These are phyloP conservation scores for Wickerhamomyces ciferrii DNA, from an alignment of 805 yeast species.

Conservation along the genomic window DNA sequence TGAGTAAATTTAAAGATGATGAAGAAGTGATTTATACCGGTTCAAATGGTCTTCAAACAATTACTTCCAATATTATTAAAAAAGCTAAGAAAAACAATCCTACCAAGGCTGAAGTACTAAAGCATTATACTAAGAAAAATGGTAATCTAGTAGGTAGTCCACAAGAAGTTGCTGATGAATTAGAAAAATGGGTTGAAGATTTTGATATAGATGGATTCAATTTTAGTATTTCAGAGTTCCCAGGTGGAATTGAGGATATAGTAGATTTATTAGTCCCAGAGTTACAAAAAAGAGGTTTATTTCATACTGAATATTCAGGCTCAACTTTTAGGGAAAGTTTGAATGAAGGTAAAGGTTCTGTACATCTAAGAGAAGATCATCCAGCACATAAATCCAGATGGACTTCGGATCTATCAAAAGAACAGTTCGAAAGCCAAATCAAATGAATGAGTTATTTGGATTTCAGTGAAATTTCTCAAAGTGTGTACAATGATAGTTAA, in stretches of 20 bases:
- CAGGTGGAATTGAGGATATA: slow-evolving; percentile 32
- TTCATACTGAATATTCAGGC: slow-evolving; percentile 29
- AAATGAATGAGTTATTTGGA: too few relatives aligned
- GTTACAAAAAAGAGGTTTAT: slow-evolving; percentile 27
- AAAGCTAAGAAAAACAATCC: slow-evolving; percentile 16
- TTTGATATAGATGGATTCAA: slow-evolving; percentile 40
- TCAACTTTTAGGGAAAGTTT: slow-evolving; percentile 32
- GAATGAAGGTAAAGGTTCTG: slow-evolving; percentile 2
- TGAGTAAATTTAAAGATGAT: slow-evolving; percentile 25
- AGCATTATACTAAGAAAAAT: slow-evolving; percentile 1
- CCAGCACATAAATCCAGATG: neutral
- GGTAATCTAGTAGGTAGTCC: slow-evolving; percentile 29
- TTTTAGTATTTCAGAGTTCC: slow-evolving; percentile 28
- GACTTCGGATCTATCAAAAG: slow-evolving; percentile 1
- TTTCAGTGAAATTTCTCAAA: too few relatives aligned
- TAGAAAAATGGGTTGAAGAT: slow-evolving; percentile 33
- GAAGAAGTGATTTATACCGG: slow-evolving; percentile 31
- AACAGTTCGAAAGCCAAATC: neutral
- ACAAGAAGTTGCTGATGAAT: slow-evolving; percentile 31
- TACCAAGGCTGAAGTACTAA: slow-evolving; percentile 8
- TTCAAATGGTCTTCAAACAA: slow-evolving; percentile 10
- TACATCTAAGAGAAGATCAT: neutral
- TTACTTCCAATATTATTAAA: slow-evolving; percentile 4
- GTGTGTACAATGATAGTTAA: too few relatives aligned
- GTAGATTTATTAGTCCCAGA: slow-evolving; percentile 32